phyloP scores from a whole-genome alignment of 495 filamentous ascomycete species.

The Cryomyces antarcticus region DNA sequence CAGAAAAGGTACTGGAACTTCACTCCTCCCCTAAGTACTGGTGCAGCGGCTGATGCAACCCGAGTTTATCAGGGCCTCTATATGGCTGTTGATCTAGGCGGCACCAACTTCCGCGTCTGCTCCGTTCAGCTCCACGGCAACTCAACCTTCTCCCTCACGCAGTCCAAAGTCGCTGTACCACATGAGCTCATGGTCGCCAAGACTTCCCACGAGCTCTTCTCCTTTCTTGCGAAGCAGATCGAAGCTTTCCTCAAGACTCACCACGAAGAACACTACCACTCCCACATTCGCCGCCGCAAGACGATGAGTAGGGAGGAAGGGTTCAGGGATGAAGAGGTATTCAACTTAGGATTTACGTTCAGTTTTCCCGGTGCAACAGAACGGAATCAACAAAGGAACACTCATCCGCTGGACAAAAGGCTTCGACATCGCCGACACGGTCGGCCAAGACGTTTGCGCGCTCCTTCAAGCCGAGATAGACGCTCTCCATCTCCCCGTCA shows the following conservation, averaged over 20 bases:
- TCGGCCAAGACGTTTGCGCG: conserved; percentile 86
- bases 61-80: conserved; percentile 79
- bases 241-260: conserved; percentile 68
- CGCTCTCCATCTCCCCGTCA: conserved; percentile 65
- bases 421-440: conserved; percentile 79
- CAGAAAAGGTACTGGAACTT: conserved; percentile 53
- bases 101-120: conserved; percentile 96
- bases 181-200: conserved; percentile 76
- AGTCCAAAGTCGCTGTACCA: conserved; percentile 81
- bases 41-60: not conserved
- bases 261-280: conserved; percentile 74
- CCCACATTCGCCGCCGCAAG: conserved; percentile 38
- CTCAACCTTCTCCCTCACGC: conserved; percentile 75
- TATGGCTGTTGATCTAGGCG: conserved; percentile 87
- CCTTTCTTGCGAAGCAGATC: conserved; percentile 83
- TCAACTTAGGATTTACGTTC: conserved; percentile 91
- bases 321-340: conserved; percentile 46
- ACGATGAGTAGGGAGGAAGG: conserved; percentile 31
- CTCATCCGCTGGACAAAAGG: conserved; percentile 97
- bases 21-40: not conserved
- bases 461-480: conserved; percentile 86
- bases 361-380: conserved; percentile 89
- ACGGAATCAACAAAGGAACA: conserved; percentile 80
- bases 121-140: conserved; percentile 82
- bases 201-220: conserved; percentile 71